Evolutionary conservation across 2,329 filamentous ascomycete species (phyloP).

Genomic region (Talaromyces marneffei): DNA sequence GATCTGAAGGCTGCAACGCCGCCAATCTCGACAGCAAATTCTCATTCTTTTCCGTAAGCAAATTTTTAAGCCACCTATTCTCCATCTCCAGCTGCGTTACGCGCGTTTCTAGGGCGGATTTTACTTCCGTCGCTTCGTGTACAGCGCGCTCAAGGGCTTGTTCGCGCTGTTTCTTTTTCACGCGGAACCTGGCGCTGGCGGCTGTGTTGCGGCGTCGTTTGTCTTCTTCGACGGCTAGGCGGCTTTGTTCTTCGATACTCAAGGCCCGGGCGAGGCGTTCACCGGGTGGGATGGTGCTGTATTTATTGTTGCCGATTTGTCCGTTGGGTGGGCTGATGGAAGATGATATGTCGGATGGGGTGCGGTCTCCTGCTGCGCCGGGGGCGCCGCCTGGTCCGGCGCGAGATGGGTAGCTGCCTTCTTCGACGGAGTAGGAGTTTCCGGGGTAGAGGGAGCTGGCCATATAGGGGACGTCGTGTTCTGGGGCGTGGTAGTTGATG

Average conservation of each 20-base stretch:
- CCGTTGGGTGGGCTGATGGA: constrained; percentile 39
- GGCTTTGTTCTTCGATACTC: constrained; percentile 46
- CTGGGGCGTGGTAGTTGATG: constrained; percentile 34
- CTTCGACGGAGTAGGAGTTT: constrained; percentile 32
- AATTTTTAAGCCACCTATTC: constrained; percentile 74
- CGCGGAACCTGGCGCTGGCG: constrained; percentile 81
- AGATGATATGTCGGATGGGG: constrained; percentile 39
- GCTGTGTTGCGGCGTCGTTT: constrained; percentile 87
- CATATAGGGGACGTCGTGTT: constrained; percentile 36
- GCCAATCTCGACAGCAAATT: constrained; percentile 14
- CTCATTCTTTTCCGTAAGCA: constrained; percentile 74
- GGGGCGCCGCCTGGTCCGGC: constrained; percentile 12
- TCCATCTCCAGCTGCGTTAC: constrained; percentile 72
- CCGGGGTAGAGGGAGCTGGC: constrained; percentile 30
- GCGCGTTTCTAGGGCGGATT: constrained; percentile 64
- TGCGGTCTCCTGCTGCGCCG: constrained; percentile 31
- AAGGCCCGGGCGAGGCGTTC: constrained; percentile 43
- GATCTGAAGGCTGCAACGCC: constrained; percentile 8
- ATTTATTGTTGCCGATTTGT: constrained; percentile 35
- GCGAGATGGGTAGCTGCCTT: constrained; percentile 13
- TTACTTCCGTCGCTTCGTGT: constrained; percentile 78
- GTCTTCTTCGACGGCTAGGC: constrained; percentile 78
- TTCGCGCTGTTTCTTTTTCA: constrained; percentile 95
- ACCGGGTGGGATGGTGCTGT: constrained; percentile 35
- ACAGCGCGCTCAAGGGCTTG: constrained; percentile 74